Conservation (phyloP, 768 basidiomycete species). For the Kondoa malvinella region DNA sequence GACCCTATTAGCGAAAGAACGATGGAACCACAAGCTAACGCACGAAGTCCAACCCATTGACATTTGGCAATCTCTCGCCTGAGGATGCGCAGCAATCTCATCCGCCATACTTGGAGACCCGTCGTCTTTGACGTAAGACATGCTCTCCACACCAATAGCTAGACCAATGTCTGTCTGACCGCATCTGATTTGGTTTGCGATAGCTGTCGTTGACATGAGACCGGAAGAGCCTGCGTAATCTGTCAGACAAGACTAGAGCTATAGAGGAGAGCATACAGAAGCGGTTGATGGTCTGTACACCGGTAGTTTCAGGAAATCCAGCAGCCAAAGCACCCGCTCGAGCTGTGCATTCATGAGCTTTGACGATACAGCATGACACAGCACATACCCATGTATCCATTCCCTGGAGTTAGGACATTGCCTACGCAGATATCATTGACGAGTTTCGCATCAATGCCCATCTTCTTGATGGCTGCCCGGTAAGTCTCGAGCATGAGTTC, state of each 20-base stretch:
- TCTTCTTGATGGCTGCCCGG: constrained; percentile 10
- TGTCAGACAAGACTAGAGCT: not conserved
- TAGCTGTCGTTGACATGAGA: constrained; percentile 59
- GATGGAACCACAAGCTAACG: not conserved
- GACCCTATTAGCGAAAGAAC: constrained; percentile 36
- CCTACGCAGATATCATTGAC: constrained; percentile 20
- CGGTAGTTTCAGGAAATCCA: constrained; percentile 36
- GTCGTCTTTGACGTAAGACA: constrained; percentile 41
- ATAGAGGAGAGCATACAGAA: constrained; percentile 56
- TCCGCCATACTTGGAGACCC: not conserved
- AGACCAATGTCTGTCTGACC: constrained; percentile 82
- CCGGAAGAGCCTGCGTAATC: constrained; percentile 35
- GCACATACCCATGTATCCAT: constrained; percentile 15
- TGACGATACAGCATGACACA: constrained; percentile 11
- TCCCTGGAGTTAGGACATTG: constrained; percentile 16
- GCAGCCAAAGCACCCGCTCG: constrained; percentile 53
- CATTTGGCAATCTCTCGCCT: constrained; percentile 16
- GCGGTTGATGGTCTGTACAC: constrained; percentile 69
- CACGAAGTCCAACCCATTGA: constrained; percentile 2
- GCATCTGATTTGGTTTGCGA: constrained; percentile 56
- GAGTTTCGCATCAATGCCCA: constrained; percentile 14
- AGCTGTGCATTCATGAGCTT: constrained; percentile 43
- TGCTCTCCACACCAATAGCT: constrained; percentile 71
- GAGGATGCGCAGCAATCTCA: constrained; percentile 6
- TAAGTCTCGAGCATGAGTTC: constrained; percentile 9